Evolutionary conservation across 1,139 yeast genomes (phyloP).

Genomic region (Blastobotrys capitulatus): DNA sequence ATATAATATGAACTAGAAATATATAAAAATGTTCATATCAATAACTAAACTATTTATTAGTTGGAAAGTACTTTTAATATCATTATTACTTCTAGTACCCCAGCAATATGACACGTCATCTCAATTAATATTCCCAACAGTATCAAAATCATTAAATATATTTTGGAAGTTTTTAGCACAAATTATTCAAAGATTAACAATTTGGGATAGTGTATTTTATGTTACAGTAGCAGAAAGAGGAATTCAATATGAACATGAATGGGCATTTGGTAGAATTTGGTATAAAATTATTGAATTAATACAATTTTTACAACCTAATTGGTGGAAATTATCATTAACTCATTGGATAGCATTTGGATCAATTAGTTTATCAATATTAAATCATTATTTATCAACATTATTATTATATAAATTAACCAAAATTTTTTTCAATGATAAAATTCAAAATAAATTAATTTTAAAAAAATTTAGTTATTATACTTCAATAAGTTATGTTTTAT

Average conservation of each 20-base stretch:
- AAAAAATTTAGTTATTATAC: constrained; percentile 32
- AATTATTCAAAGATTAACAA: constrained; percentile 37
- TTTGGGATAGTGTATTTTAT: constrained; percentile 88
- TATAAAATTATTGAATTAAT: constrained; percentile 41
- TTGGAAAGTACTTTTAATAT: constrained; percentile 36
- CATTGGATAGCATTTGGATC: constrained; percentile 44
- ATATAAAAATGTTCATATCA: background rate
- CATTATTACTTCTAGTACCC: constrained; percentile 39
- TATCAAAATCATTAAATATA: constrained; percentile 12
- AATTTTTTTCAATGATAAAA: constrained; percentile 12
- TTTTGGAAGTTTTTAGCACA: constrained; percentile 11
- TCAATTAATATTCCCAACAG: constrained; percentile 27
- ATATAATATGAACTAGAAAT: too few species aligned
- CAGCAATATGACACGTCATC: constrained; percentile 49
- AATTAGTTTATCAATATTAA: constrained; percentile 45
- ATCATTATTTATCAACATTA: constrained; percentile 48
- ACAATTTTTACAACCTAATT: constrained; percentile 3
- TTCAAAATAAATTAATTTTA: background rate
- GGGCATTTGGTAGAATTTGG: constrained; percentile 85
- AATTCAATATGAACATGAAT: constrained; percentile 71
- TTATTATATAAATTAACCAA: constrained; percentile 48
- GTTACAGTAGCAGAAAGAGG: constrained; percentile 49
- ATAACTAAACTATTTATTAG: constrained; percentile 10
- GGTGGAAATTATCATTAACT: constrained; percentile 16
- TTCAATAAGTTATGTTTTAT: constrained; percentile 48